These are phyloP conservation scores for Xerocomus spinulosus DNA, from an alignment of 768 basidiomycete genomes.

Conservation along the genomic window DNA sequence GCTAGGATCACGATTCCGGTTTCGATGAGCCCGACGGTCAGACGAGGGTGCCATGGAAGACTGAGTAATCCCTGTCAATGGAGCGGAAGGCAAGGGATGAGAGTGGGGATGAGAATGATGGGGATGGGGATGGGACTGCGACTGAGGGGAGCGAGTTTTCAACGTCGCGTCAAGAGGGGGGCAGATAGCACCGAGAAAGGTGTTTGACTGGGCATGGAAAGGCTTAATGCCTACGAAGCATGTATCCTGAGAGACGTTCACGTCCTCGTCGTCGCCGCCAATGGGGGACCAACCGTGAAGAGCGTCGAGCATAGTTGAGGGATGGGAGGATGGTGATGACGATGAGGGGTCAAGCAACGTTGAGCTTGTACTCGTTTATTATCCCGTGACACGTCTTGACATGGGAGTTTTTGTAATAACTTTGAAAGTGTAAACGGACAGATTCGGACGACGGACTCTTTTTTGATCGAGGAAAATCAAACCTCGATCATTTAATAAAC, in stretches of 20 bases:
- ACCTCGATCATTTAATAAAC: slow-evolving; percentile 12
- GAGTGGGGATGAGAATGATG: not conserved
- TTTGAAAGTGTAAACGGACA: slow-evolving; percentile 4
- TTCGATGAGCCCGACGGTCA: slow-evolving; percentile 35
- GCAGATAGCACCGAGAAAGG: slow-evolving; percentile 9
- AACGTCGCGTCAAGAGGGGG: slow-evolving; percentile 13
- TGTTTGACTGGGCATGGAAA: not conserved
- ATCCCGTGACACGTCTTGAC: not conserved
- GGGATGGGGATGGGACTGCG: not conserved
- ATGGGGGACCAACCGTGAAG: slow-evolving; percentile 29
- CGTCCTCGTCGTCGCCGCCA: slow-evolving; percentile 26
- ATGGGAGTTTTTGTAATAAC: not conserved
- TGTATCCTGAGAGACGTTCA: slow-evolving; percentile 19
- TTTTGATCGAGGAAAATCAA: slow-evolving; percentile 8
- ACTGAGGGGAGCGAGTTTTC: not conserved
- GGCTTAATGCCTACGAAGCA: slow-evolving; percentile 6
- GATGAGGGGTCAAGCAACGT: not conserved
- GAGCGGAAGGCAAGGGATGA: not conserved
- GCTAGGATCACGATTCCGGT: slow-evolving; percentile 45
- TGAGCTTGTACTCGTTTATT: too few species aligned
- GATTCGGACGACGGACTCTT: not conserved
- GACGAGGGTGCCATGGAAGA: slow-evolving; percentile 32
- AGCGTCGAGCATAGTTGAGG: slow-evolving; percentile 9
- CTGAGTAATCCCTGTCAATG: not conserved
- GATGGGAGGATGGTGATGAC: not conserved